These are phyloP conservation scores for Microdochium nivale DNA, from an alignment of 2,329 filamentous ascomycete genomes.

Conservation along the genomic window DNA sequence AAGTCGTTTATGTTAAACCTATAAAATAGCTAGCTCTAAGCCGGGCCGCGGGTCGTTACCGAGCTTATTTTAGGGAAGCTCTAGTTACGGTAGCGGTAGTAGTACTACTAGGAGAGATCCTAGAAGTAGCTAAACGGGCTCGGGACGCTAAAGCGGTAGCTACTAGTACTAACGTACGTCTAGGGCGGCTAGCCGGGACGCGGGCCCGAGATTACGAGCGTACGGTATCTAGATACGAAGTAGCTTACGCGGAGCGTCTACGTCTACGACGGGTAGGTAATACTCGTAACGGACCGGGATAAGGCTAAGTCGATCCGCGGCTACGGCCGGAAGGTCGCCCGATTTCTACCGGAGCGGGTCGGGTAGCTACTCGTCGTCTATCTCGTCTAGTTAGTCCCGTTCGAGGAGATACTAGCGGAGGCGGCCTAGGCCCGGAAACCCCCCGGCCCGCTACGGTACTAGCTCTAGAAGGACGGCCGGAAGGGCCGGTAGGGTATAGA, in stretches of 20 bases:
- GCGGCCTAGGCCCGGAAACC: not conserved
- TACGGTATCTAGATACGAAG: not conserved
- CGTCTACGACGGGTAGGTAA: not conserved
- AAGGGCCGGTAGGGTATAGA: not conserved
- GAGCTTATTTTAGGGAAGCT: not conserved
- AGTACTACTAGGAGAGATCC: not conserved
- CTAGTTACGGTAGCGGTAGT: not conserved
- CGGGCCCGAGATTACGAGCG: constrained; percentile 1
- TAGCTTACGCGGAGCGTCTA: not conserved
- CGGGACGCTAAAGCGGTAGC: not conserved
- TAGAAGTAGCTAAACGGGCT: not conserved
- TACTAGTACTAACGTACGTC: not conserved
- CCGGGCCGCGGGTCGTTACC: not conserved
- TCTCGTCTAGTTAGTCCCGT: not conserved
- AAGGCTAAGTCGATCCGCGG: not conserved
- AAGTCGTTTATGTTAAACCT: not conserved
- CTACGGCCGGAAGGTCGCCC: not conserved
- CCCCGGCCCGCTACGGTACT: not conserved
- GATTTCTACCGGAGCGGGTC: not conserved
- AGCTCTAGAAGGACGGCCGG: not conserved
- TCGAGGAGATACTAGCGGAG: not conserved
- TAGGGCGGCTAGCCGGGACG: constrained; percentile 1
- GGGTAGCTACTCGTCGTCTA: not conserved
- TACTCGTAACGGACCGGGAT: not conserved
- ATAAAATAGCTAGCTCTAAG: not conserved